Conservation (phyloP, 2,329 filamentous ascomycete genomes). For the Colletotrichum spinosum region DNA sequence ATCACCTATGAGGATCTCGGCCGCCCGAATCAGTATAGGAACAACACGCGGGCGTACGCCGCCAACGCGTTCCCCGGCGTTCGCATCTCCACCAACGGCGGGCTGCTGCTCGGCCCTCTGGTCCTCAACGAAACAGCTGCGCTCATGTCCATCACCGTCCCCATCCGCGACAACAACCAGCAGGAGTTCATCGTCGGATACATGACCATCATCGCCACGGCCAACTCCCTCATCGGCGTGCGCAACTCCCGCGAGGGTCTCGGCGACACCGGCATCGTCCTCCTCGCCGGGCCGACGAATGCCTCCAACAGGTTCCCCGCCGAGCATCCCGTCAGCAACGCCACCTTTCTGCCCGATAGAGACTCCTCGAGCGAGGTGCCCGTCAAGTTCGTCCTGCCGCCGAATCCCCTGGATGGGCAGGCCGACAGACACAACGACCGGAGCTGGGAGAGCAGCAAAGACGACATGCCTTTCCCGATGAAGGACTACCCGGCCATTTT, state of each 20-base stretch:
- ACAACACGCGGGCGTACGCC: constrained; percentile 54
- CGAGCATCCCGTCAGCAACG: constrained; percentile 58
- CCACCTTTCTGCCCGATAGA: constrained; percentile 53
- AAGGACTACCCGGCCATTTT: constrained; percentile 72
- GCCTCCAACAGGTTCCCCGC: constrained; percentile 72
- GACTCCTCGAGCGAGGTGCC: constrained; percentile 53
- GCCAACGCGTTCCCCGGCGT: constrained; percentile 64
- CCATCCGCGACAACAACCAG: constrained; percentile 76
- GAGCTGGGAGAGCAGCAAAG: constrained; percentile 55
- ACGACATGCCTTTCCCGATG: constrained; percentile 66
- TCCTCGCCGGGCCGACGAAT: constrained; percentile 77
- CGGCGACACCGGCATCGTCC: constrained; percentile 74
- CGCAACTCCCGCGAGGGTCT: constrained; percentile 76
- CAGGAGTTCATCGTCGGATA: constrained; percentile 79
- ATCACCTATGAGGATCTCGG: constrained; percentile 71
- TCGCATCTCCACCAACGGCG: constrained; percentile 61
- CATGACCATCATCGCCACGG: constrained; percentile 83
- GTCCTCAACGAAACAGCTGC: constrained; percentile 79
- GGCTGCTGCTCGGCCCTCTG: constrained; percentile 82
- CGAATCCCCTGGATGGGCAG: constrained; percentile 52
- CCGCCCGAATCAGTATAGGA: constrained; percentile 53
- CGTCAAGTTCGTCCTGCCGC: constrained; percentile 73
- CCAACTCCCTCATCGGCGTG: constrained; percentile 71
- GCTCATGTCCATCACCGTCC: constrained; percentile 83
- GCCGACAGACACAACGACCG: constrained; percentile 61